Evolutionary conservation across 2,329 filamentous ascomycete genomes (phyloP).

Genomic region (Sporothrix dimorphospora): DNA sequence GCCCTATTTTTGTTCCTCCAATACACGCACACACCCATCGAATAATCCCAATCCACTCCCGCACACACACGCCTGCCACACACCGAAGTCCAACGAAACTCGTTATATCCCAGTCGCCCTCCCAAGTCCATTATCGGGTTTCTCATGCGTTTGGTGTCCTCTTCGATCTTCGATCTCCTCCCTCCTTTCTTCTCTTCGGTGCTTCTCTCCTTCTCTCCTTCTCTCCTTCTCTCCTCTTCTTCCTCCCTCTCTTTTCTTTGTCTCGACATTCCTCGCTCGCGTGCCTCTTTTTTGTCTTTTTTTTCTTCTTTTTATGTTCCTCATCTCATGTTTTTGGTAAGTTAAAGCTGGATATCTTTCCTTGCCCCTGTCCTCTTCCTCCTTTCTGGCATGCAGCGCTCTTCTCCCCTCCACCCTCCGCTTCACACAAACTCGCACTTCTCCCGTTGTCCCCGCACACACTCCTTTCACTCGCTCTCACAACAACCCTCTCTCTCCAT

Average conservation of each 20-base stretch:
- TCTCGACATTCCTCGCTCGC: neutral
- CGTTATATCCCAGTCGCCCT: slow-evolving; percentile 25
- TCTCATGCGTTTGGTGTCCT: slow-evolving; percentile 27
- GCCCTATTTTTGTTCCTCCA: slow-evolving; percentile 19
- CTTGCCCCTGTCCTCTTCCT: neutral
- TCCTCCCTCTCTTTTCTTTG: neutral
- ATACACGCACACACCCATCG: slow-evolving; percentile 7
- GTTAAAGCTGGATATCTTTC: neutral
- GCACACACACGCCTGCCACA: slow-evolving; percentile 16
- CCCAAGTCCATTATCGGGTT: slow-evolving; percentile 8
- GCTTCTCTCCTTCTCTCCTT: neutral
- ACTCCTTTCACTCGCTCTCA: neutral
- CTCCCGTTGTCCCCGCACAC: slow-evolving; percentile 21
- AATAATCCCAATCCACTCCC: neutral
- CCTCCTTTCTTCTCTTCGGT: slow-evolving; percentile 23
- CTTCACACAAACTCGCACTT: neutral
- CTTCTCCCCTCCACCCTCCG: neutral
- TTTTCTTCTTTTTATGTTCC: neutral
- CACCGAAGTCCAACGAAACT: slow-evolving; percentile 26
- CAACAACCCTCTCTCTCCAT: neutral
- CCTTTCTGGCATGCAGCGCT: slow-evolving; percentile 1
- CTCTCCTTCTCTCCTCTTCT: slow-evolving; percentile 7
- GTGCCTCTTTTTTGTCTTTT: slow-evolving; percentile 1
- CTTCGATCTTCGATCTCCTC: slow-evolving; percentile 22
- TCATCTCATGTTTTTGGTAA: slow-evolving; percentile 17